phyloP scores from a whole-genome alignment of 345 rosid genomes.

The Limnanthes douglasii region DNA sequence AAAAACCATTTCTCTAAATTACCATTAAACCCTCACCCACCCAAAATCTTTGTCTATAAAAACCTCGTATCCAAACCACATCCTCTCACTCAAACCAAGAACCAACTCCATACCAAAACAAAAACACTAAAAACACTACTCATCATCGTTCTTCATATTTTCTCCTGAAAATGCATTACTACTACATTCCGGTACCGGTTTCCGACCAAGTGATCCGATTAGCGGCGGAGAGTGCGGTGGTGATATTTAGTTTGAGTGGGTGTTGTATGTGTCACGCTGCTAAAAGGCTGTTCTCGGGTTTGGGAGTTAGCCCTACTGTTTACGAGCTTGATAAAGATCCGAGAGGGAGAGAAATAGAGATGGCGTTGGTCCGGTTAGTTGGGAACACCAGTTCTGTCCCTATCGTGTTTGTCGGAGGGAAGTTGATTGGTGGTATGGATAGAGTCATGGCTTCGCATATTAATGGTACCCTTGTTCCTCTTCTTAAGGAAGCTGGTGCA shows the following conservation, averaged over 20 bases:
- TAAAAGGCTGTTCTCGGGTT: constrained; percentile 75
- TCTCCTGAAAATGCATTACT: too few relatives aligned
- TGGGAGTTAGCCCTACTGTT: constrained; percentile 78
- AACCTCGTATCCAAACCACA: too few relatives aligned
- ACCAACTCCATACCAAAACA: too few relatives aligned
- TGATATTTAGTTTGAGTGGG: constrained; percentile 63
- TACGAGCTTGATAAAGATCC: constrained; percentile 59
- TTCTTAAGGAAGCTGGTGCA: constrained; percentile 92
- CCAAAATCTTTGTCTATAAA: too few relatives aligned
- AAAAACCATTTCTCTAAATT: too few relatives aligned
- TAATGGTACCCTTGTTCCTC: constrained; percentile 74
- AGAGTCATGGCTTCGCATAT: constrained; percentile 88
- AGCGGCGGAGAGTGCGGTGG: constrained; percentile 62
- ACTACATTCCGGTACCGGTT: constrained; percentile 1
- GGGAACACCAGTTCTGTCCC: constrained; percentile 36
- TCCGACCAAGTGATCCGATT: constrained; percentile 38
- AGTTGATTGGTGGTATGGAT: constrained; percentile 78
- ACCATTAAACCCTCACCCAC: too few relatives aligned
- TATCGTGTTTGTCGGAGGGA: constrained; percentile 81
- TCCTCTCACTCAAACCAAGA: too few relatives aligned
- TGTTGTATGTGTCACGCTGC: constrained; percentile 98
- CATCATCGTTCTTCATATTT: too few relatives aligned
- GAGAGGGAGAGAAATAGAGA: too few relatives aligned
- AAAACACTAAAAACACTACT: too few relatives aligned
- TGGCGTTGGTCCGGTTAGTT: too few relatives aligned